Base-by-base conservation (phyloP, 2,329 filamentous ascomycete genomes). In the Ramularia endophylla region DNA sequence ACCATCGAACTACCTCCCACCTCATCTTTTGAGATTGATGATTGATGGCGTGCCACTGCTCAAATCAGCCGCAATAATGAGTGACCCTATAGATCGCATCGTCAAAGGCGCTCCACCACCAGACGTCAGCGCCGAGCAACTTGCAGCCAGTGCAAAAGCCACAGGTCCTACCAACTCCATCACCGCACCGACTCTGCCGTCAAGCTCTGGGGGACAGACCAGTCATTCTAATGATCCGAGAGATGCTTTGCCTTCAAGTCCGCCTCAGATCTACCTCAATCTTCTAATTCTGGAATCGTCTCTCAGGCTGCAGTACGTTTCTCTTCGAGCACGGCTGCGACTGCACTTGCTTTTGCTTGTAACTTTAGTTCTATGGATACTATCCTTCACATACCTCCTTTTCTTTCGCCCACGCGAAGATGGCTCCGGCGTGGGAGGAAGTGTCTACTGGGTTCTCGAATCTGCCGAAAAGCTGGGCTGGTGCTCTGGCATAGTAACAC, bases 381-480 rank as follows among this genome's bases (percentile, higher is more conserved):
- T 78, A 47, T 83, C 84, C 57, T 97, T 95, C 67, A 81, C 81
- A 51, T 95, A 95, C 65, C 83, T 87, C 8, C 77, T 97, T 36
- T 97, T 94, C 71, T 77, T 97, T 52, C 85, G 87, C n/a, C 89
- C 89, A n/a, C 81, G 90, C 51, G 90, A 95, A 65, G 90, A 97
- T 70, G 90, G 90, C 51, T 81, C 78, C 52, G 90, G 90, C 27
- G 80, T 95, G 5, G 92, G 92, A 38, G 90, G 92, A 22, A 90
- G 84, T 11, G 87, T 95, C 39, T 98, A 98, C 73, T 97, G 90
- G 90, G 82, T 94, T 19, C 78, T 97, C 3, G 90, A 97, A 58
- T 86, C 85, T 61, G 78, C 78, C 6, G 87, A 97, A 67, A 94
- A 92, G 64, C 79, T 98, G 39, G 90, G 86, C 57, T 84, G 95